Conservation (phyloP, 805 yeast species). For the Yarrowia divulgata region DNA sequence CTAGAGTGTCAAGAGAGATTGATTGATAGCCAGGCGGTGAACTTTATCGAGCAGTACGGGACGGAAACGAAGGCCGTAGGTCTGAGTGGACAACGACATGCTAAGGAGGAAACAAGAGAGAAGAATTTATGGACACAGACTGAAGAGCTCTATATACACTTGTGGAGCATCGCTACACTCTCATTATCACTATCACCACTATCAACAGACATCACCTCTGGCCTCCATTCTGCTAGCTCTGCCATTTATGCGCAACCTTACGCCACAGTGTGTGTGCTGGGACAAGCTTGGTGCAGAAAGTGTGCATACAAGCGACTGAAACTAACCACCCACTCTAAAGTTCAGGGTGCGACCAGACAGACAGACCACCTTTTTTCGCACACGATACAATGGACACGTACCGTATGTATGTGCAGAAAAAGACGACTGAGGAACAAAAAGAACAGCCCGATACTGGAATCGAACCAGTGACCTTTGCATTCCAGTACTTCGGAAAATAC, state of each 20-base stretch:
- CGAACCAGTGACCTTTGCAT: conserved; percentile 56
- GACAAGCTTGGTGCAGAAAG: background rate
- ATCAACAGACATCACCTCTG: no score
- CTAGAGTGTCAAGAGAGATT: background rate
- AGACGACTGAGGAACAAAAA: background rate
- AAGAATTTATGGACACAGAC: no score
- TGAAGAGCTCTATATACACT: no score
- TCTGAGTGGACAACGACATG: background rate
- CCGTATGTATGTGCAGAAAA: no score
- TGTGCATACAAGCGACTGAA: background rate
- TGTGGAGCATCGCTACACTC: no score
- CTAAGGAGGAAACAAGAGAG: no score
- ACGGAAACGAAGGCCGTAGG: background rate
- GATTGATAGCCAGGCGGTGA: conserved; percentile 13
- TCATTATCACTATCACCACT: no score
- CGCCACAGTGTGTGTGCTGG: conserved; percentile 20
- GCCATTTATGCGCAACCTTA: conserved; percentile 18
- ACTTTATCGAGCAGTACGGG: background rate
- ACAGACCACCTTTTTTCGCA: no score
- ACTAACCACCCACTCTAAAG: background rate
- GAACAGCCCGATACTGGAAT: conserved; percentile 52
- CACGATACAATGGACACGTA: no score
- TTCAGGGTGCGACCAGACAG: no score
- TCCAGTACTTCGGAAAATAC: conserved; percentile 54
- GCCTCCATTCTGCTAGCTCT: background rate